A percentile compares a stretch with the other conserved stretches of the same genome.
These are phyloP conservation scores for Trametes elegans DNA, from an alignment of 768 basidiomycete genomes.

Conservation along the genomic window DNA sequence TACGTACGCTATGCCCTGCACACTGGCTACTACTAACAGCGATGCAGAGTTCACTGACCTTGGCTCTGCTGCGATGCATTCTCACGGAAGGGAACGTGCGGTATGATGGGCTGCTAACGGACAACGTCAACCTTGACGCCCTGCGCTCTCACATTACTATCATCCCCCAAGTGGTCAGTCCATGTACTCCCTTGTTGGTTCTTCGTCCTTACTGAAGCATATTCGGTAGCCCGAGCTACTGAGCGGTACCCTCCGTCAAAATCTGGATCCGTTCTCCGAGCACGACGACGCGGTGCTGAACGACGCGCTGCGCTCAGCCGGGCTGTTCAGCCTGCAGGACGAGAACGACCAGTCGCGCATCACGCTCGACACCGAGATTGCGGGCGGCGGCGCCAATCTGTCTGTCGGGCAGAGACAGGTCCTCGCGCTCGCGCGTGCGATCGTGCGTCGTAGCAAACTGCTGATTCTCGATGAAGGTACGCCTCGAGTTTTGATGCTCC, in stretches of 20 bases:
- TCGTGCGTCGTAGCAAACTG: slow-evolving; percentile 43
- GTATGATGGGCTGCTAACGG: slow-evolving; percentile 43
- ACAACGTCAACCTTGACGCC: slow-evolving; percentile 44
- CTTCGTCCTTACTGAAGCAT: background rate
- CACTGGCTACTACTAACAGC: background rate
- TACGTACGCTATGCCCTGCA: background rate
- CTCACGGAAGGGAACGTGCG: slow-evolving; percentile 45
- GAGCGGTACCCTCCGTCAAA: slow-evolving; percentile 44
- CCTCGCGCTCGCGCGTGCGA: slow-evolving; percentile 42
- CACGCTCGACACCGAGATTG: slow-evolving; percentile 30
- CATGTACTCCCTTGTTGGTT: slow-evolving; percentile 10
- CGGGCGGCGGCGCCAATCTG: slow-evolving; percentile 30
- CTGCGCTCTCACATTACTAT: slow-evolving; percentile 47
- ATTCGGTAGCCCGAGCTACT: slow-evolving; percentile 37
- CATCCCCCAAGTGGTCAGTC: slow-evolving; percentile 38
- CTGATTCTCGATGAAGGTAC: slow-evolving; percentile 44
- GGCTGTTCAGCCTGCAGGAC: slow-evolving; percentile 31
- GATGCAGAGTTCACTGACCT: slow-evolving; percentile 49
- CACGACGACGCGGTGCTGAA: slow-evolving; percentile 43
- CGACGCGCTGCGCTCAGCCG: slow-evolving; percentile 39
- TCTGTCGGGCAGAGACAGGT: slow-evolving; percentile 45
- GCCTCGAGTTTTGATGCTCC: slow-evolving; percentile 8
- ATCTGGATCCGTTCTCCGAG: slow-evolving; percentile 50
- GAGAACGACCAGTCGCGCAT: slow-evolving; percentile 29
- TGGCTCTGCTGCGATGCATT: slow-evolving; percentile 50